Percentiles rank a stretch among this genome's conserved stretches.
phyloP scores from a whole-genome alignment of 2,329 filamentous ascomycete species.

The Fusarium solani-melongenae region DNA sequence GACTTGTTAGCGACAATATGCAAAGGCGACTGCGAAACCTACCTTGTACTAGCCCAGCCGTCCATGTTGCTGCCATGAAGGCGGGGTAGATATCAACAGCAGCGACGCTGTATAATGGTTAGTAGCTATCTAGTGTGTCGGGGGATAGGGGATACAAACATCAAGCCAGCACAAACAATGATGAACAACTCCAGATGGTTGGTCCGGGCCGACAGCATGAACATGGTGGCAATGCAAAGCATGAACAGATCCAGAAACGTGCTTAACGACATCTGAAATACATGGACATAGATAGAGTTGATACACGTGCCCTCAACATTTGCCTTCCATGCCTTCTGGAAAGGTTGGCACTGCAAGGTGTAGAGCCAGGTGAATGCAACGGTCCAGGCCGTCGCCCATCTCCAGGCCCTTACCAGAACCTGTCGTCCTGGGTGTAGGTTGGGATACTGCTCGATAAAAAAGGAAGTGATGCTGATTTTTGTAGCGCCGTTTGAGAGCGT shows the following conservation, averaged over 20 bases:
- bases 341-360: not conserved
- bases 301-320: not conserved
- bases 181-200: not conserved
- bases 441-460: not conserved
- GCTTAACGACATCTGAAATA: not conserved
- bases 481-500: not conserved
- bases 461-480: not conserved
- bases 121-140: not conserved
- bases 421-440: not conserved
- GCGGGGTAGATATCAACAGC: not conserved
- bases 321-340: not conserved
- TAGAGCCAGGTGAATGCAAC: not conserved
- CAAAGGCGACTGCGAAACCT: not conserved
- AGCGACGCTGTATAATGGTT: not conserved
- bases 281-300: not conserved
- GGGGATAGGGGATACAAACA: not conserved
- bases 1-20: not conserved
- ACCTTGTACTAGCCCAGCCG: not conserved
- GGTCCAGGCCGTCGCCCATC: not conserved
- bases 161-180: not conserved
- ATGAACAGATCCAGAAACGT: not conserved
- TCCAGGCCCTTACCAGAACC: not conserved
- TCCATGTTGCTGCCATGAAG: not conserved
- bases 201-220: not conserved
- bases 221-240: not conserved